Evolutionary conservation across 2,329 filamentous ascomycete species (phyloP).

Genomic region (Sordariomycetes sp.): DNA sequence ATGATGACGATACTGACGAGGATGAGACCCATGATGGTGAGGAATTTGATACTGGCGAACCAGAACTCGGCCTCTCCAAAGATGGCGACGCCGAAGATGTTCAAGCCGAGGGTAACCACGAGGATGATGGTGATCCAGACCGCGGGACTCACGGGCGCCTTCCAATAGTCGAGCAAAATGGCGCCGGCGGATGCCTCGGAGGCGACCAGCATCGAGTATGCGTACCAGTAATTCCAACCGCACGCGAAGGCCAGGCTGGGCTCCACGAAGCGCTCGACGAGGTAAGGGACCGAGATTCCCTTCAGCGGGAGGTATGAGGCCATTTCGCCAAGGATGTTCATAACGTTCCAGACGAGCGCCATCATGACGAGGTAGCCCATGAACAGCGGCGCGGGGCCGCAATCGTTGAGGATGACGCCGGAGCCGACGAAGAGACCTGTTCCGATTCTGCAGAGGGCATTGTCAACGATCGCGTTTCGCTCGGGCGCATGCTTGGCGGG

Average conservation of each 20-base stretch:
- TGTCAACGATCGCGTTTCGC: background rate
- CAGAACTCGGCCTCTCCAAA: slow-evolving; percentile 54
- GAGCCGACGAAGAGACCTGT: slow-evolving; percentile 56
- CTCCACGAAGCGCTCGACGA: slow-evolving; percentile 44
- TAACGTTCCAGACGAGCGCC: slow-evolving; percentile 39
- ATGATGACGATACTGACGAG: slow-evolving; percentile 45
- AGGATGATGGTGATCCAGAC: slow-evolving; percentile 52
- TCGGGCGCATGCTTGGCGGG: background rate
- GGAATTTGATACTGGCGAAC: slow-evolving; percentile 49
- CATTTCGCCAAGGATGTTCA: slow-evolving; percentile 46
- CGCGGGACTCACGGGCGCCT: slow-evolving; percentile 34
- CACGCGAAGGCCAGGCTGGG: slow-evolving; percentile 43
- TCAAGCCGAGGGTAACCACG: slow-evolving; percentile 40
- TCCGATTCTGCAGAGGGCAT: slow-evolving; percentile 39
- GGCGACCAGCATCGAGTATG: slow-evolving; percentile 46
- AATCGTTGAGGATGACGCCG: slow-evolving; percentile 41
- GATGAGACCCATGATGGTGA: slow-evolving; percentile 47
- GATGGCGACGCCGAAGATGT: slow-evolving; percentile 44
- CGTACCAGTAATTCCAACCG: slow-evolving; percentile 54
- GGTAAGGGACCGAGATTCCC: slow-evolving; percentile 46
- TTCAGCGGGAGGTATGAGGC: slow-evolving; percentile 42
- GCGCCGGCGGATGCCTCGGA: slow-evolving; percentile 47
- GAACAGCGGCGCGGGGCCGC: slow-evolving; percentile 56
- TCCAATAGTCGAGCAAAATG: slow-evolving; percentile 52
- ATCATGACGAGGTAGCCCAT: slow-evolving; percentile 56